Evolutionary conservation across 2,329 filamentous ascomycete species (phyloP).

Genomic region (Dothiorella sarmentorum): DNA sequence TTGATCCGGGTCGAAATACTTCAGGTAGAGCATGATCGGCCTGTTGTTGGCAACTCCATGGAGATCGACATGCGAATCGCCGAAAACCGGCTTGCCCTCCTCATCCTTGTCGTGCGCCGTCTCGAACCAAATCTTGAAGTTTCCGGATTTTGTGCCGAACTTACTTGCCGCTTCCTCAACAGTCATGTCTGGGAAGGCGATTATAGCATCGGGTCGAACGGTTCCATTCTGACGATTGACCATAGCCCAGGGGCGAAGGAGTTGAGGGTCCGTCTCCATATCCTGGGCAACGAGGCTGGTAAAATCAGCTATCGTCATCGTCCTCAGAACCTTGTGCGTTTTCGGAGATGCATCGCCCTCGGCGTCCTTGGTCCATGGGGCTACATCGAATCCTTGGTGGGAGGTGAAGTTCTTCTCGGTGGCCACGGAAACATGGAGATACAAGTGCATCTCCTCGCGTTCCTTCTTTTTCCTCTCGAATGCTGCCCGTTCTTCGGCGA

Average conservation of each 20-base stretch:
- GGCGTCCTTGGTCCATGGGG: slow-evolving; percentile 56
- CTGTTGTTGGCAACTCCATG: slow-evolving; percentile 52
- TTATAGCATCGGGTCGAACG: slow-evolving; percentile 80
- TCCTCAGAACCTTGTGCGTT: slow-evolving; percentile 68
- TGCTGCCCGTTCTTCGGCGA: slow-evolving; percentile 77
- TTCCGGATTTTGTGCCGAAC: slow-evolving; percentile 64
- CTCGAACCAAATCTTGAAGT: slow-evolving; percentile 84
- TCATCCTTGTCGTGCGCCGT: slow-evolving; percentile 62
- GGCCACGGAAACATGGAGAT: slow-evolving; percentile 78
- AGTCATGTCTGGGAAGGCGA: slow-evolving; percentile 71
- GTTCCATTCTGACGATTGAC: slow-evolving; percentile 99
- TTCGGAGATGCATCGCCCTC: slow-evolving; percentile 67
- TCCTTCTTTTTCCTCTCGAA: slow-evolving; percentile 79
- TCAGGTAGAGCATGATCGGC: slow-evolving; percentile 82
- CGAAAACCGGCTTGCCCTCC: slow-evolving; percentile 71
- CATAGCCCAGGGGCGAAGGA: slow-evolving; percentile 89
- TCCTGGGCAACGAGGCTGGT: slow-evolving; percentile 68
- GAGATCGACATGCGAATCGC: slow-evolving; percentile 57
- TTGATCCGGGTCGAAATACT: slow-evolving; percentile 77
- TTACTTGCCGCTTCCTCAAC: slow-evolving; percentile 63
- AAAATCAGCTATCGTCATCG: slow-evolving; percentile 75
- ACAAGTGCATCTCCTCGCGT: slow-evolving; percentile 89
- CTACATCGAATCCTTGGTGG: slow-evolving; percentile 80
- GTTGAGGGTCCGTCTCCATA: slow-evolving; percentile 62
- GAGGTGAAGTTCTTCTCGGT: slow-evolving; percentile 76